Conservation (phyloP, 441 rosid species). For the Populus tomentosa region DNA sequence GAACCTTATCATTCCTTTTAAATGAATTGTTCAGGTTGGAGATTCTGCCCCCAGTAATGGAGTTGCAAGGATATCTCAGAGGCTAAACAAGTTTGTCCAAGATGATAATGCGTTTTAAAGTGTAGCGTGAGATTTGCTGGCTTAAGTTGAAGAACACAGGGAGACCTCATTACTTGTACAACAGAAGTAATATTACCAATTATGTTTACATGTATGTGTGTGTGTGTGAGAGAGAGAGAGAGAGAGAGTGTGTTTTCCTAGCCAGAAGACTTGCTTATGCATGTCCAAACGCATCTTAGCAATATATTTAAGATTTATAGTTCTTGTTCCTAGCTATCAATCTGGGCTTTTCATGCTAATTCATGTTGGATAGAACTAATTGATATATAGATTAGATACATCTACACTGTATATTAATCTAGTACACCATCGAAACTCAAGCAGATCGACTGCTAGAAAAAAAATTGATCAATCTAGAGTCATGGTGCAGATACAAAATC, state of each 20-base stretch:
- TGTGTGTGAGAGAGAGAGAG: background rate
- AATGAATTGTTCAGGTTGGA: slow-evolving; percentile 31
- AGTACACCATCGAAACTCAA: background rate
- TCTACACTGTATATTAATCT: background rate
- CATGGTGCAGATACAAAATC: background rate
- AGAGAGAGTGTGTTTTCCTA: no score
- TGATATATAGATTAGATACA: no score
- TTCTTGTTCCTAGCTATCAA: no score
- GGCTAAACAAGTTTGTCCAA: slow-evolving; percentile 35
- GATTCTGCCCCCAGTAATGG: slow-evolving; percentile 28
- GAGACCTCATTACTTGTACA: background rate
- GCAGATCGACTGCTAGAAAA: background rate
- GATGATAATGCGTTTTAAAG: slow-evolving; percentile 14
- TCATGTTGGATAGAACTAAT: no score
- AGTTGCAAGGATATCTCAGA: slow-evolving; percentile 43
- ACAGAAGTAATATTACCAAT: background rate
- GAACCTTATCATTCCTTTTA: background rate
- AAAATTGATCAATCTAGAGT: background rate
- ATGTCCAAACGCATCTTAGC: no score
- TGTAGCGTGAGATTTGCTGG: background rate
- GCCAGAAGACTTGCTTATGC: no score
- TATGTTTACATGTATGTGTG: background rate
- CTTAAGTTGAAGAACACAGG: background rate
- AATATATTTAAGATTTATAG: no score
- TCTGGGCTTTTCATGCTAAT: background rate